Evolutionary conservation across 129 eudicot genomes (phyloP), one percentile per base, ranked within the genome.

Genomic region (Helianthus annuus): DNA sequence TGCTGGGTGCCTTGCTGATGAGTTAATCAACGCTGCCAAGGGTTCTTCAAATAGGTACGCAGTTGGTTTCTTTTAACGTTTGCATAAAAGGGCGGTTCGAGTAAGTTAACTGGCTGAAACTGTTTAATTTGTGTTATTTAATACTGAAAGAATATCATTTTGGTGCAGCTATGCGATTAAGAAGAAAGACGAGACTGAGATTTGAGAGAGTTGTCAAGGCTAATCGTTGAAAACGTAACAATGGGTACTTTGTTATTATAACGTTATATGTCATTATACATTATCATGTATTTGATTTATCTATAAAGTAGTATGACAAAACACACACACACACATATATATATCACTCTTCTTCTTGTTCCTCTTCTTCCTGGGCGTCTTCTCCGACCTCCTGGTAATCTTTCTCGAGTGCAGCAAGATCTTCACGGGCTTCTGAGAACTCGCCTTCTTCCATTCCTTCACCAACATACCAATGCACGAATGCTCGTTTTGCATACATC

Each of bases 401-500:
- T 63, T 83, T 86, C 81, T 86, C 91, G 42, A 86, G 96, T 27
- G 96, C 91, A 38, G 96, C 96, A 48, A 85, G 88, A 86, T 88
- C 95, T 68, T 88, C 95, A 0, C 95, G 88, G 8, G 95, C 96
- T 81, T 88, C 96, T 4, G 96, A 88, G 85, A 88, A 88, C 78
- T 88, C 96, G 8, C 96, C 96, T 79, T 88, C 96, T 66, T 88
- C 96, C 91, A 88, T 88, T 17, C 96, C 96, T 79, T 88, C 96
- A 67, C 96, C 91, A 7, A 88, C 96, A 16, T 88, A 88, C 96
- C 96, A 88, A 76, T 88, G 96, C 8, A 88, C 96, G 62, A 88
- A 85, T 6, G 96, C 96, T 44, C 96, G 78, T 48, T 86, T 86
- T 11, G 91, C 76, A 17, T 70, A 86, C 91, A 86, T 86, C 5